Conservation (phyloP, 2,329 filamentous ascomycete genomes). For the Aspergillus pseudoviridinutans region DNA sequence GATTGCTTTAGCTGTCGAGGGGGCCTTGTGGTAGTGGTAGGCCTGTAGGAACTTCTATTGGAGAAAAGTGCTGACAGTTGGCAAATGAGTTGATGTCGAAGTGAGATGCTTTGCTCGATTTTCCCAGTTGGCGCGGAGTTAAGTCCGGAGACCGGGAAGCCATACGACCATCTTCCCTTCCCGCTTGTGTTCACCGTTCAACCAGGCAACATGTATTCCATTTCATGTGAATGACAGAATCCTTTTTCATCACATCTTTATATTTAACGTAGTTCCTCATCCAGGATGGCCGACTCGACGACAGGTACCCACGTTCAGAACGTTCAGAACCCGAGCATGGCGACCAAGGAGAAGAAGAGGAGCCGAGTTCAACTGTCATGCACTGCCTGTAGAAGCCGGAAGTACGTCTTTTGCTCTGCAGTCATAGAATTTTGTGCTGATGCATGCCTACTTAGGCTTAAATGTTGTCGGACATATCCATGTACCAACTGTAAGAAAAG, state of each 20-base stretch:
- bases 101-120: not conserved
- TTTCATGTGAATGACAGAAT: not conserved
- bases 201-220: not conserved
- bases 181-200: not conserved
- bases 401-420: constrained; percentile 19
- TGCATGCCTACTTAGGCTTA: constrained; percentile 20
- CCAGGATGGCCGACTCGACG: not conserved
- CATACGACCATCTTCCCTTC: not conserved
- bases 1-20: not conserved
- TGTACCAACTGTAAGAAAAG: constrained; percentile 34
- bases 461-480: constrained; percentile 34
- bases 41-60: not conserved
- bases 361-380: constrained; percentile 37
- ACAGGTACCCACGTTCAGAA: not conserved
- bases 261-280: not conserved
- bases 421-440: not conserved
- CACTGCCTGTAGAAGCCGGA: constrained; percentile 34
- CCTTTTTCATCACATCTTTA: not conserved
- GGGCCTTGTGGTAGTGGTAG: not conserved
- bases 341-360: constrained; percentile 25
- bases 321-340: not conserved
- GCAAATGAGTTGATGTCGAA: not conserved
- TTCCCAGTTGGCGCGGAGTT: not conserved
- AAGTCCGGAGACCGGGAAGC: not conserved
- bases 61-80: too few relatives aligned